Percentiles rank a stretch among this genome's conserved stretches.
Evolutionary conservation across 1,139 yeast genomes (phyloP).

Genomic region (Hanseniaspora sp.): DNA sequence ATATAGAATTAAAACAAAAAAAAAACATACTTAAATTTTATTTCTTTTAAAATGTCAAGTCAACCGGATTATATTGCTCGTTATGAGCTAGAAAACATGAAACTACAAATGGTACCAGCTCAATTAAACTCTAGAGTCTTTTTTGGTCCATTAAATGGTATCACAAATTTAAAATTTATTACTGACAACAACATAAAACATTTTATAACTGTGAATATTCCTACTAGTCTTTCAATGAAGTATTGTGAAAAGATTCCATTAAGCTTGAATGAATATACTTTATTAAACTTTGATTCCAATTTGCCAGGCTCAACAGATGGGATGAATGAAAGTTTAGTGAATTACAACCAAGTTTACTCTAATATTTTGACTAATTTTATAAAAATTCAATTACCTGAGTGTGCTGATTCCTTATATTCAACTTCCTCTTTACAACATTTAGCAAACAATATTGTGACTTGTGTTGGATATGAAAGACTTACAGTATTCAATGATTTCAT

Average conservation of each 20-base stretch:
- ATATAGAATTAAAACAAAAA: too few relatives aligned
- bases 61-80: conserved; percentile 14
- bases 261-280: conserved; percentile 5
- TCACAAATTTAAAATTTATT: conserved; percentile 28
- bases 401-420: conserved; percentile 3
- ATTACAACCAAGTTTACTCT: conserved; percentile 13
- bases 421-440: conserved; percentile 5
- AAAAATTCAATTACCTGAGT: conserved; percentile 1
- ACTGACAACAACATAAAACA: conserved; percentile 24
- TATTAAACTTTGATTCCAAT: conserved; percentile 11
- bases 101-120: conserved; percentile 23
- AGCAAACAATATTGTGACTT: conserved; percentile 20
- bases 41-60: neutral
- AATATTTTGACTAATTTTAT: conserved; percentile 4
- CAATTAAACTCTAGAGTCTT: conserved; percentile 28
- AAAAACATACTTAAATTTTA: too few relatives aligned
- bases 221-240: conserved; percentile 18
- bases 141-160: conserved; percentile 31
- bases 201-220: conserved; percentile 21
- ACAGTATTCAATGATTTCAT: conserved; percentile 26
- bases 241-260: conserved; percentile 15
- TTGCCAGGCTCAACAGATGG: conserved; percentile 1
- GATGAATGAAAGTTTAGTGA: conserved; percentile 6
- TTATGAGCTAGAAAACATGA: conserved; percentile 16
- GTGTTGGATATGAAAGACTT: conserved; percentile 21